A percentile compares a stretch with the other conserved stretches of the same genome.
These are phyloP conservation scores for Leccinellum albellum DNA, from an alignment of 768 basidiomycete genomes.

Conservation along the genomic window DNA sequence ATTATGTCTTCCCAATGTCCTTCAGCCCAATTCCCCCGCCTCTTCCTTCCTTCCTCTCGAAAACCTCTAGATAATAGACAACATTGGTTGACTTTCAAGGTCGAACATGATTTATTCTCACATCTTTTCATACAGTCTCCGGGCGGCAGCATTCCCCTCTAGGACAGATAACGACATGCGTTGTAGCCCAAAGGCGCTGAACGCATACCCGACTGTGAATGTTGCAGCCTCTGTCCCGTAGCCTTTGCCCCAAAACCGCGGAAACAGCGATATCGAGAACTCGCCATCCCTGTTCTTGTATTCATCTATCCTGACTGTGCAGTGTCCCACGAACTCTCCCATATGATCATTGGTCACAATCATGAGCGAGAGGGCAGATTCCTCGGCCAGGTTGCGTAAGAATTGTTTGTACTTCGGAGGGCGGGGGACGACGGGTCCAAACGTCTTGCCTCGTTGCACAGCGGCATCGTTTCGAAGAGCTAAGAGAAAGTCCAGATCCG, in stretches of 20 bases:
- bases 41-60: slow-evolving; percentile 26
- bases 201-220: slow-evolving; percentile 36
- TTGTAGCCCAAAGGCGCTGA: slow-evolving; percentile 33
- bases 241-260: slow-evolving; percentile 31
- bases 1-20: slow-evolving; percentile 32
- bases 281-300: slow-evolving; percentile 26
- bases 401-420: slow-evolving; percentile 13
- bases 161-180: slow-evolving; percentile 35
- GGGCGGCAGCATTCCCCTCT: slow-evolving; percentile 33
- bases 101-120: slow-evolving; percentile 16
- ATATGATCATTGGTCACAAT: slow-evolving; percentile 10
- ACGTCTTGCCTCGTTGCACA: slow-evolving; percentile 18
- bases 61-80: slow-evolving; percentile 26
- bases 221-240: slow-evolving; percentile 33
- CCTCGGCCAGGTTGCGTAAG: slow-evolving; percentile 2
- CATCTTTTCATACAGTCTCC: slow-evolving; percentile 21
- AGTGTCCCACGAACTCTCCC: slow-evolving; percentile 21
- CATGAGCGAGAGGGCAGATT: slow-evolving; percentile 18
- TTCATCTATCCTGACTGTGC: slow-evolving; percentile 14
- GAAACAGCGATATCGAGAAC: slow-evolving; percentile 21
- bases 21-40: slow-evolving; percentile 11
- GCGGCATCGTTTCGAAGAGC: slow-evolving; percentile 22
- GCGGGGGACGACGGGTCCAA: slow-evolving; percentile 21
- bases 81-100: background rate
- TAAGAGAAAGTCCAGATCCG: slow-evolving; percentile 19